These are phyloP conservation scores for Pleurotus citrinopileatus DNA, from an alignment of 768 basidiomycete species.

Conservation along the genomic window DNA sequence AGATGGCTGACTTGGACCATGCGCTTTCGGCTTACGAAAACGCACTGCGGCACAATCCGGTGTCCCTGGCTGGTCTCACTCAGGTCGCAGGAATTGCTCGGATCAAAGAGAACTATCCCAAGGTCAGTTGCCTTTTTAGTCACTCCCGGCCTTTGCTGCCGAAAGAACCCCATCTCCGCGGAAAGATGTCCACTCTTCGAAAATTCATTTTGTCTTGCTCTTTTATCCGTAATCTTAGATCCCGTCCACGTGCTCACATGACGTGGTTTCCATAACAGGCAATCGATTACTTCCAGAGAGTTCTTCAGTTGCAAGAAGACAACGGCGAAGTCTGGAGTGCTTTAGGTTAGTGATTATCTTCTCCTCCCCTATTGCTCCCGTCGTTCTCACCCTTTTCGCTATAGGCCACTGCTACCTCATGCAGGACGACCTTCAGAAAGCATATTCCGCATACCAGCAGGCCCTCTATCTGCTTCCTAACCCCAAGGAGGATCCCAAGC, in stretches of 20 bases:
- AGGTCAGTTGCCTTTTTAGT: slow-evolving; percentile 51
- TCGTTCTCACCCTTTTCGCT: slow-evolving; percentile 16
- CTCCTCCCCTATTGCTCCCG: slow-evolving; percentile 15
- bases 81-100: slow-evolving; percentile 96
- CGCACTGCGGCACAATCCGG: slow-evolving; percentile 92
- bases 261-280: slow-evolving; percentile 57
- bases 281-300: slow-evolving; percentile 94
- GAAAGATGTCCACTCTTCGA: not conserved
- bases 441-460: slow-evolving; percentile 97
- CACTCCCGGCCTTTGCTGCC: slow-evolving; percentile 13
- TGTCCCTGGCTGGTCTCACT: slow-evolving; percentile 85
- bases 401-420: slow-evolving; percentile 95
- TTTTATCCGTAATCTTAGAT: slow-evolving; percentile 25
- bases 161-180: slow-evolving; percentile 9
- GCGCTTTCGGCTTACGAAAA: slow-evolving; percentile 93
- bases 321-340: slow-evolving; percentile 99
- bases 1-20: slow-evolving; percentile 91
- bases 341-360: slow-evolving; percentile 53
- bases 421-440: slow-evolving; percentile 99
- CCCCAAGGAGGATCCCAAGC: slow-evolving; percentile 97
- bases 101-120: slow-evolving; percentile 96
- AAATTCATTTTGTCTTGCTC: not conserved
- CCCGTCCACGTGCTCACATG: slow-evolving; percentile 29
- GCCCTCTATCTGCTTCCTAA: slow-evolving; percentile 94
- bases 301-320: slow-evolving; percentile 86